Base-by-base conservation (phyloP, 805 yeast genomes). In the Kodamaea fukazawae region DNA sequence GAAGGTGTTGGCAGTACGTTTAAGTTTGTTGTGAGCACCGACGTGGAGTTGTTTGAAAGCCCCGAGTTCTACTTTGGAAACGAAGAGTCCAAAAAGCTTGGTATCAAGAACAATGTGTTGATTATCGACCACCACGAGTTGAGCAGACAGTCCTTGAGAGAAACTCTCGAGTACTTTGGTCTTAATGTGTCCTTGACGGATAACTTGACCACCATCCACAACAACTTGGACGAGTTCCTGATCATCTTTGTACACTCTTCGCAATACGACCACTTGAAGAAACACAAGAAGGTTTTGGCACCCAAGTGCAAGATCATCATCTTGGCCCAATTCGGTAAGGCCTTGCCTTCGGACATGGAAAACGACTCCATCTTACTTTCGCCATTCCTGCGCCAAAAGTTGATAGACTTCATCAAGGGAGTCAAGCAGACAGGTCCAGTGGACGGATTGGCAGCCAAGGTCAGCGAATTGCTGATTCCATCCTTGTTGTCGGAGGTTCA, bases 1-100 rank as follows among this genome's bases (percentile, higher is more conserved):
- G 76, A 71, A 43, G 75, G 73, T 4, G 54, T 57, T 16, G 81
- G 81, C 0, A 65, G 76, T 1, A 67, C 71, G 1, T 76, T 75
- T 38, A 54, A 54, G 37, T 72, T 75, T 41, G 57, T 50, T 27
- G 57, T 67, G 39, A 64, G 36, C 45, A 51, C 46, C 4, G 55
- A 58, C 14, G 71, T 64, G 4, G 56, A 55, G 29, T 47, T 54
- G 6, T 46, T 42, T 23, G 39, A 48, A 33, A 54, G 50, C 9
- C 53, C 61, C 4, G 55, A 51, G 29, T 41, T 49, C 4, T 16
- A 37, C 26, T 41, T 49, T n/a, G 41, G 34, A 5, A 32, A 30
- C 3, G 46, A 34, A 7, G 41, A 47, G 34, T 32, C 46, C 31
- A 33, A 36, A 42, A 32, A 31, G 29, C 28, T 48, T 39, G 37